These are phyloP conservation scores for Gloeopeniophorella convolvens DNA, from an alignment of 768 basidiomycete species.

Conservation along the genomic window DNA sequence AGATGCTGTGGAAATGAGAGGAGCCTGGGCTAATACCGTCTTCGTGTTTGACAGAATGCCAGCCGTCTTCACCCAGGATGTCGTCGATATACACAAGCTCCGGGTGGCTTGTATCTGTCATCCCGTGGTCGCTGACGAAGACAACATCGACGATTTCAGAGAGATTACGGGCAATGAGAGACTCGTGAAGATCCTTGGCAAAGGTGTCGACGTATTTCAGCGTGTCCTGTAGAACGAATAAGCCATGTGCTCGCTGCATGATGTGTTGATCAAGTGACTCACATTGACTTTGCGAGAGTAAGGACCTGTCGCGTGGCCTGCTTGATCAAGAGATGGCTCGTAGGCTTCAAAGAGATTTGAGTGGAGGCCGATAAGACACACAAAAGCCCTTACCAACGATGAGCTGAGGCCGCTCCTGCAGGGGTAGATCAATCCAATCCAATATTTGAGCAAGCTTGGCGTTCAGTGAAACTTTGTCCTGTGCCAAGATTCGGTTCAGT, in stretches of 20 bases:
- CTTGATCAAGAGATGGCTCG: conserved; percentile 82
- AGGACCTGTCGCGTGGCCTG: conserved; percentile 69
- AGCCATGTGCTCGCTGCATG: background rate
- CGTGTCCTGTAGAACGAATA: conserved; percentile 40
- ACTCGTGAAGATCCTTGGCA: conserved; percentile 58
- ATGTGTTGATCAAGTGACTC: conserved; percentile 23
- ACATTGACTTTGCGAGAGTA: conserved; percentile 67
- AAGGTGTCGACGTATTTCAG: conserved; percentile 67
- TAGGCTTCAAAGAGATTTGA: conserved; percentile 44
- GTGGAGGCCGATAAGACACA: conserved; percentile 5
- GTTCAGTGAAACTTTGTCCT: conserved; percentile 56
- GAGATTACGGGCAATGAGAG: conserved; percentile 64
- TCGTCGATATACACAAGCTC: conserved; percentile 77
- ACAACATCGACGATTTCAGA: conserved; percentile 80
- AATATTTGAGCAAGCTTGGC: conserved; percentile 74
- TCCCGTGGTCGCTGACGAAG: conserved; percentile 90
- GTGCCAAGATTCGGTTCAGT: background rate
- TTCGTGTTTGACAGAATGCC: conserved; percentile 55
- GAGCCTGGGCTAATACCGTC: conserved; percentile 41
- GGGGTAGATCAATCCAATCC: conserved; percentile 74
- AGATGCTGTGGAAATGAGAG: background rate
- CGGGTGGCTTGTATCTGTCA: conserved; percentile 81
- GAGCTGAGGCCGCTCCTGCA: conserved; percentile 66
- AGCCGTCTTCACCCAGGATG: conserved; percentile 60
- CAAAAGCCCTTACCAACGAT: conserved; percentile 50